Percentiles rank a stretch among this genome's conserved stretches.
Conservation (phyloP, 495 filamentous ascomycete species). For the Trichoderma asperelloides region DNA sequence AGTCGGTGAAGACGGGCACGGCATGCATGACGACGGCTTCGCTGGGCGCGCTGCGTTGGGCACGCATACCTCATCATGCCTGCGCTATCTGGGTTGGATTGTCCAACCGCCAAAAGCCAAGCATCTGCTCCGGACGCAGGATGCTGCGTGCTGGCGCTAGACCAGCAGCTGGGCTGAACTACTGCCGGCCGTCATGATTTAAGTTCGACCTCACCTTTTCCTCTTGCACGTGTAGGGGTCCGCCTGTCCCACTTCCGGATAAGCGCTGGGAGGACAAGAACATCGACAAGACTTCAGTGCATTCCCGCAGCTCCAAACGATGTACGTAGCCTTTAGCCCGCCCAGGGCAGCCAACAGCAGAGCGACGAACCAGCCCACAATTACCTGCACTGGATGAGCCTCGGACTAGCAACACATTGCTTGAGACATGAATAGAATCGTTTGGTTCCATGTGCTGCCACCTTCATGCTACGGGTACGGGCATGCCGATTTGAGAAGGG, state of each 20-base stretch:
- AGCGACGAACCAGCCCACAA: not conserved
- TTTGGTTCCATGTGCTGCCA: not conserved
- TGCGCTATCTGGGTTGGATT: not conserved
- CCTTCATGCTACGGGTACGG: not conserved
- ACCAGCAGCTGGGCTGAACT: not conserved
- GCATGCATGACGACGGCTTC: not conserved
- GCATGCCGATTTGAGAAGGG: not conserved
- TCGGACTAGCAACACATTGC: not conserved
- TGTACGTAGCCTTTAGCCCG: not conserved
- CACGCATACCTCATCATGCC: not conserved
- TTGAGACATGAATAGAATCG: not conserved
- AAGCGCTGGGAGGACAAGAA: not conserved
- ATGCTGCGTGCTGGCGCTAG: not conserved
- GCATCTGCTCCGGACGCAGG: not conserved
- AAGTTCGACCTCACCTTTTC: not conserved
- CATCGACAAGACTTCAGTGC: not conserved
- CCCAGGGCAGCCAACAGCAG: not conserved
- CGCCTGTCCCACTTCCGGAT: not conserved
- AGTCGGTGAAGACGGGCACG: not conserved
- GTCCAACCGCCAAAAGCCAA: not conserved
- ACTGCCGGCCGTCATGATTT: not conserved
- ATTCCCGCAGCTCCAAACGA: not conserved
- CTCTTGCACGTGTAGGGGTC: not conserved
- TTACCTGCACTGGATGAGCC: not conserved
- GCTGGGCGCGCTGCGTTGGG: constrained; percentile 2